phyloP scores from a whole-genome alignment of 1,139 yeast genomes.

The Saccharomycopsis hybrid region DNA sequence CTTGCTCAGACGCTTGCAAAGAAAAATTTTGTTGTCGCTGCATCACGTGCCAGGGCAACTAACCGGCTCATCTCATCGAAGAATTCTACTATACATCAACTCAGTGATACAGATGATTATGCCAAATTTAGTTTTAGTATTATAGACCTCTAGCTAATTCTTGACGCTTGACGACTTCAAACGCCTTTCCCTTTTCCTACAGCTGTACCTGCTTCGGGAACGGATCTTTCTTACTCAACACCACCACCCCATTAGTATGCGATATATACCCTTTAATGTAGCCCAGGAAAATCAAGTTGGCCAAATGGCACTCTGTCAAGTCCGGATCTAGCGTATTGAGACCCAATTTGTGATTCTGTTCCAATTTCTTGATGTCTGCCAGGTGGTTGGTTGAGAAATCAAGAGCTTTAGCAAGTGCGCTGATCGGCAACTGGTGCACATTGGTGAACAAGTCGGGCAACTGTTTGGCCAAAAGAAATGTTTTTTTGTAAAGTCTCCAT shows the following conservation, averaged over 20 bases:
- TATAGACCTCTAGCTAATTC: no score
- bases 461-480: slow-evolving; percentile 33
- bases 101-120: no score
- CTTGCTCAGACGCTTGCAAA: no score
- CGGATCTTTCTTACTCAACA: slow-evolving; percentile 67
- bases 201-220: slow-evolving; percentile 46
- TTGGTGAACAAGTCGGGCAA: slow-evolving; percentile 24
- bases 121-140: no score
- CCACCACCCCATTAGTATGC: slow-evolving; percentile 66
- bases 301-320: slow-evolving; percentile 66
- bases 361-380: slow-evolving; percentile 7
- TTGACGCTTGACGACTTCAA: no score
- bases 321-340: slow-evolving; percentile 28
- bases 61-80: no score
- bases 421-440: slow-evolving; percentile 37
- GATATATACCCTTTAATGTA: slow-evolving; percentile 78
- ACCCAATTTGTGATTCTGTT: neutral
- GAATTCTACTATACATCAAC: no score
- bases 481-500: slow-evolving; percentile 46
- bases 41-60: no score
- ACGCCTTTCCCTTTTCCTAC: no score
- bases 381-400: slow-evolving; percentile 31
- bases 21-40: no score
- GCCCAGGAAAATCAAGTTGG: slow-evolving; percentile 58
- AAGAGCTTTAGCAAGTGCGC: slow-evolving; percentile 43